A percentile compares a stretch with the other conserved stretches of the same genome.
phyloP scores from a whole-genome alignment of 2,329 filamentous ascomycete species.

The Pseudocercospora macadamiae region DNA sequence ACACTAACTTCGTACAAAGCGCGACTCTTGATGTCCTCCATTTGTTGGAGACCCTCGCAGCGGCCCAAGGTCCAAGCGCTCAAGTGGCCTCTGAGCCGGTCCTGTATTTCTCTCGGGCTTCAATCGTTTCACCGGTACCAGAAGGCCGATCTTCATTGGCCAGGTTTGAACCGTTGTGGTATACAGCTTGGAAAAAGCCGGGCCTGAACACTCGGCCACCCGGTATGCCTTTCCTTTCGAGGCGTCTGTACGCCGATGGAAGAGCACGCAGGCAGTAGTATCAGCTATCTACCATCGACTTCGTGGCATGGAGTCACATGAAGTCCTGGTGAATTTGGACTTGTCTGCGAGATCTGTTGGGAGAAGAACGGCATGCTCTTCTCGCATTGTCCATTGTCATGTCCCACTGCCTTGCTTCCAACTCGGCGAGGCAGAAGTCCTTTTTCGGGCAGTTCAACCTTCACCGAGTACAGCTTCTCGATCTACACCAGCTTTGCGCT shows the following conservation, averaged over 20 bases:
- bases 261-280: too few species aligned
- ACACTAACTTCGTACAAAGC: neutral
- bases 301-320: too few species aligned
- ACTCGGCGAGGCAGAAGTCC: too few species aligned
- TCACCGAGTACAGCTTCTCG: constrained; percentile 48
- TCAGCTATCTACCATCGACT: too few species aligned
- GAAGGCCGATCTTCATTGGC: neutral
- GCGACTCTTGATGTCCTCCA: neutral
- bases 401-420: too few species aligned
- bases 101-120: neutral
- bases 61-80: neutral
- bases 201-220: neutral
- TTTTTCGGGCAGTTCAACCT: constrained; percentile 21
- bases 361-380: too few species aligned
- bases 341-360: too few species aligned
- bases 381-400: too few species aligned
- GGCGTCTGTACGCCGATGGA: neutral
- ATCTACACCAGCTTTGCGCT: constrained; percentile 60
- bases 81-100: neutral
- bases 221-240: neutral
- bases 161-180: neutral
- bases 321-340: too few species aligned
- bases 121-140: neutral
- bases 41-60: neutral
- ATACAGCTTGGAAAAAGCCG: neutral